Evolutionary conservation across 768 basidiomycete species (phyloP).

Genomic region (Imleria badia): DNA sequence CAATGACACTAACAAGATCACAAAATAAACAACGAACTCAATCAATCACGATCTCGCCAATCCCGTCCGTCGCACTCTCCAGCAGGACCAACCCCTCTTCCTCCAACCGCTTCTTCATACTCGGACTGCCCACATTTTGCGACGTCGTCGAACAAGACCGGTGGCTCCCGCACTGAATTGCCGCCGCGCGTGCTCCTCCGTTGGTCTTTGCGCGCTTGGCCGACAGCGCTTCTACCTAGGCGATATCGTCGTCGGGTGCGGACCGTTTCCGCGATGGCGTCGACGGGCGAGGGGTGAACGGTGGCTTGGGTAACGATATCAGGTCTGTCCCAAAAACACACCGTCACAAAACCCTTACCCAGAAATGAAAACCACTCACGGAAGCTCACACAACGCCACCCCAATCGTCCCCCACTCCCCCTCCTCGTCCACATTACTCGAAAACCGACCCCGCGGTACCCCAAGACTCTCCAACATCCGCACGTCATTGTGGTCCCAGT

Average conservation of each 20-base stretch:
- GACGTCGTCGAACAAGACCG: too few relatives aligned
- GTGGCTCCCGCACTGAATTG: too few relatives aligned
- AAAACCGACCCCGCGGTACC: conserved; percentile 79
- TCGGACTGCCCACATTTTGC: conserved; percentile 46
- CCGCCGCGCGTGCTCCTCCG: too few relatives aligned
- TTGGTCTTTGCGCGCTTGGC: conserved; percentile 53
- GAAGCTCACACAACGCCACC: conserved; percentile 64
- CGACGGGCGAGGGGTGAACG: conserved; percentile 40
- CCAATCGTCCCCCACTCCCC: conserved; percentile 70
- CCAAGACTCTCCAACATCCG: conserved; percentile 80
- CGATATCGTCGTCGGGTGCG: conserved; percentile 56
- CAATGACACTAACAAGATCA: too few relatives aligned
- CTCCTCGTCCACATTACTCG: conserved; percentile 89
- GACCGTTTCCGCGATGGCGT: conserved; percentile 54
- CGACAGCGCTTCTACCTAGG: conserved; percentile 49
- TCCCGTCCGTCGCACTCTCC: conserved; percentile 52
- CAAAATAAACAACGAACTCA: too few relatives aligned
- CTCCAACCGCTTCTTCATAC: conserved; percentile 64
- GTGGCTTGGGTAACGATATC: conserved; percentile 63
- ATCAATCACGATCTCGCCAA: conserved; percentile 58
- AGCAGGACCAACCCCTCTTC: conserved; percentile 74
- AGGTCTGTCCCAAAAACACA: conserved; percentile 41
- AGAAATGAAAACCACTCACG: conserved; percentile 52
- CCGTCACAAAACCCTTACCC: neutral
- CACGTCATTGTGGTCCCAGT: conserved; percentile 87